Base-by-base conservation (phyloP, 2,329 filamentous ascomycete genomes). In the Mollisia scopiformis region DNA sequence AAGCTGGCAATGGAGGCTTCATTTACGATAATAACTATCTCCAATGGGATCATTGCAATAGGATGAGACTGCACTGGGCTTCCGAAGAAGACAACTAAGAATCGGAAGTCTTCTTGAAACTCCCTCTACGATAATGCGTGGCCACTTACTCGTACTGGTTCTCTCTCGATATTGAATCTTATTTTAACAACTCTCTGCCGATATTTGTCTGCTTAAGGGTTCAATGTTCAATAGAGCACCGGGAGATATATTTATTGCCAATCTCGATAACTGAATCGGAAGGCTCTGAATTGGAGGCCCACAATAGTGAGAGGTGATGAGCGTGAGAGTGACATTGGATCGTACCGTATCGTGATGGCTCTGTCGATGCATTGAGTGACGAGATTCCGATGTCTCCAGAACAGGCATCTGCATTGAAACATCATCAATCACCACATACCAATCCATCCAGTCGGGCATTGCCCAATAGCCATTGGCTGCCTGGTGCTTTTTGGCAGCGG, bases 401-500 rank as follows among this genome's bases (percentile, higher is more conserved):
- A 58, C 55, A 23, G 33, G 54, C 57, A 58, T 52, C 43, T 33
- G 61, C 57, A 63, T 63, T 55, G 57, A 58, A 62, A 54, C 33
- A 58, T 60, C 54, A 47, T n/a, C n/a, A 63, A 35, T 63, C 54
- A 63, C 54, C 49, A 57, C 54, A 21, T 14, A 4, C 43, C 43
- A 47, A 11, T 47, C 23, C 10, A 19, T 43, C 11, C 8, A 21
- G 43, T 11, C 43, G n/a, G 30, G 23, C 21, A 43, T 25, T 23
- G 33, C 21, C 55, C 55, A 58, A 58, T 58, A 30, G 30, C 31
- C 43, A 14, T 5, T 27, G 23, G 11, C 11, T 19, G 13, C 25
- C 25, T 27, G 39, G 21, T 27, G 25, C 27, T 11, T n/a, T 46
- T 33, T 41, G 27, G 28, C 33, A 50, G 35, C 35, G 55, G 41